Percentiles rank a stretch among this genome's conserved stretches.
phyloP scores from a whole-genome alignment of 1,284 basidiomycete species.

The Austroboletus novae-zelandiae region DNA sequence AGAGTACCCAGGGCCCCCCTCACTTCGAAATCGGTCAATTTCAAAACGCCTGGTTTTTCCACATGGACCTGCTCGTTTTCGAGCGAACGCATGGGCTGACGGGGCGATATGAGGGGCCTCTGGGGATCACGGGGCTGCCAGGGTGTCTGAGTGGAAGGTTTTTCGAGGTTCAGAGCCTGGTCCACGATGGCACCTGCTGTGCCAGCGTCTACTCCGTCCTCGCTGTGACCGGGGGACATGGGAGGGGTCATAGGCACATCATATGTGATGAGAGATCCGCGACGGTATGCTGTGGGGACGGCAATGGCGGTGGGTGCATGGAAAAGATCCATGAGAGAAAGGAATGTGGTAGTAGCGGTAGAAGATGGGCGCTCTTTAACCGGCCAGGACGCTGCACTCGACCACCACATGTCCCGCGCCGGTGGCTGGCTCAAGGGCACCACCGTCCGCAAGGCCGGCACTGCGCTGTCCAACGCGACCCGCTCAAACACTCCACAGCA shows the following conservation, averaged over 20 bases:
- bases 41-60: constrained; percentile 51
- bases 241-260: constrained; percentile 59
- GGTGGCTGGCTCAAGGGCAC: constrained; percentile 67
- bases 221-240: constrained; percentile 49
- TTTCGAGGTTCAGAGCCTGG: constrained; percentile 27
- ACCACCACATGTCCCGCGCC: constrained; percentile 24
- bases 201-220: constrained; percentile 25
- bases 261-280: constrained; percentile 19
- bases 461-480: constrained; percentile 43
- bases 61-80: constrained; percentile 70
- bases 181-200: constrained; percentile 29
- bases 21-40: constrained; percentile 76
- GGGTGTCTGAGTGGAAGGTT: constrained; percentile 8
- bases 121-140: constrained; percentile 16
- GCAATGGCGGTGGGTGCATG: constrained; percentile 21
- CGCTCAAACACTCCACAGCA: constrained; percentile 63
- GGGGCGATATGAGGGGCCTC: constrained; percentile 30
- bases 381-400: too few species aligned
- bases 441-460: constrained; percentile 63
- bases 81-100: constrained; percentile 53
- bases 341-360: background rate
- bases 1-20: constrained; percentile 70
- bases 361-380: too few species aligned
- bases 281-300: constrained; percentile 13
- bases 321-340: constrained; percentile 24